Conservation (phyloP, 495 filamentous ascomycete genomes). For the Xylaria bambusicola region DNA sequence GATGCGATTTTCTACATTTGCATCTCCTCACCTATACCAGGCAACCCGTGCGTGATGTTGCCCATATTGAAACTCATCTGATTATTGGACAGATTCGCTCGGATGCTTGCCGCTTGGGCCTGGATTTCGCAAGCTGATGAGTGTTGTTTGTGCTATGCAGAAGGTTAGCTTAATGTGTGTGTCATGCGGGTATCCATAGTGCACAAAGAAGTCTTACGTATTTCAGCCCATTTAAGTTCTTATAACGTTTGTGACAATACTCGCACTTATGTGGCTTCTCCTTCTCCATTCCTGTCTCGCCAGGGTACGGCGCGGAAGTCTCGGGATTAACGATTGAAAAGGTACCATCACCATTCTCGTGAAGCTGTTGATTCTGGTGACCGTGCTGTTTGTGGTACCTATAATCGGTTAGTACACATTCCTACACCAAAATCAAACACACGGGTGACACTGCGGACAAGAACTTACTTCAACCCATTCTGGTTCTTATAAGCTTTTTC, state of each 20-base stretch:
- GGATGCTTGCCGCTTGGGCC: constrained; percentile 42
- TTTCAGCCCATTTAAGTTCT: constrained; percentile 96
- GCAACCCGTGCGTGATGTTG: constrained; percentile 34
- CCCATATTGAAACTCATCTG: constrained; percentile 35
- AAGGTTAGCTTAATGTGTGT: constrained; percentile 23
- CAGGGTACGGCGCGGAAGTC: constrained; percentile 89
- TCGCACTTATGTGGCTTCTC: constrained; percentile 98
- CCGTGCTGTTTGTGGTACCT: constrained; percentile 82
- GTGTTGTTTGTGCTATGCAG: constrained; percentile 70
- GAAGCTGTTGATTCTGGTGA: constrained; percentile 92
- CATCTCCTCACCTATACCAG: constrained; percentile 52
- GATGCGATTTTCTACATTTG: constrained; percentile 34
- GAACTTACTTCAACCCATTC: constrained; percentile 86
- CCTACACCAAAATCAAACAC: constrained; percentile 14
- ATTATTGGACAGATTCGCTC: constrained; percentile 36
- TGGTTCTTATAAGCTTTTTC: constrained; percentile 99
- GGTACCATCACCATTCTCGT: constrained; percentile 93
- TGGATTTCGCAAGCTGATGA: constrained; percentile 69
- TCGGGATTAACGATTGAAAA: constrained; percentile 98
- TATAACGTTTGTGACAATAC: constrained; percentile 96
- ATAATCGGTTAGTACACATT: constrained; percentile 35
- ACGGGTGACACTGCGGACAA: constrained; percentile 4
- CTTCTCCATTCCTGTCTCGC: constrained; percentile 98
- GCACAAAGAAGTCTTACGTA: constrained; percentile 57
- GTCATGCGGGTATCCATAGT: background rate